Percentiles rank a stretch among this genome's conserved stretches.
These are phyloP conservation scores for Suillus brevipes DNA, from an alignment of 768 basidiomycete species.

Conservation along the genomic window DNA sequence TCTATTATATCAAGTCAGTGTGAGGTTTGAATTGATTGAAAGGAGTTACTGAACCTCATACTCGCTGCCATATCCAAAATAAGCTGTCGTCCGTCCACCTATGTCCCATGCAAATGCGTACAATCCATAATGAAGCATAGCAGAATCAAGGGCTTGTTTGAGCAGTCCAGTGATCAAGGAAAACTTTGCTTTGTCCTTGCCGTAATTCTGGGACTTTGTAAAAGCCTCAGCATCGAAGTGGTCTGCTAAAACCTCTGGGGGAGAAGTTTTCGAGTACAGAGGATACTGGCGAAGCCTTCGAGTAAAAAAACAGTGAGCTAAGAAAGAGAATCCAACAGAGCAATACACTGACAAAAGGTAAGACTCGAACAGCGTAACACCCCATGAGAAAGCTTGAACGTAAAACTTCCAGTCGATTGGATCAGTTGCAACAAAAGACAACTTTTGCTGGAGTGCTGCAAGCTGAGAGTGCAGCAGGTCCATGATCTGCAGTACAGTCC, in stretches of 20 bases:
- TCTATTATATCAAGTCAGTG: conserved; percentile 50
- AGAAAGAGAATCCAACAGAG: neutral
- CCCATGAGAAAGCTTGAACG: conserved; percentile 78
- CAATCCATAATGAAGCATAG: conserved; percentile 71
- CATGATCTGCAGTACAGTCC: conserved; percentile 37
- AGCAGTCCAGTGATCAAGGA: conserved; percentile 72
- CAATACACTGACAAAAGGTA: conserved; percentile 71
- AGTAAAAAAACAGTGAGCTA: conserved; percentile 3
- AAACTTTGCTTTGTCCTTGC: conserved; percentile 86
- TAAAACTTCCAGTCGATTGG: conserved; percentile 80
- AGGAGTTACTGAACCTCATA: conserved; percentile 56
- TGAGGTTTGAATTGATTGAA: neutral
- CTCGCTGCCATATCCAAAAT: conserved; percentile 63
- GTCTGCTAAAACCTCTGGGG: conserved; percentile 65
- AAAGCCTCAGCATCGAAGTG: conserved; percentile 75
- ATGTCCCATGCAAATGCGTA: conserved; percentile 81
- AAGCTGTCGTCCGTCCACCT: conserved; percentile 52
- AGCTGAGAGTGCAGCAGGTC: conserved; percentile 64
- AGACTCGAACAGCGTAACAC: conserved; percentile 80
- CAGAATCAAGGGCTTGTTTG: conserved; percentile 70
- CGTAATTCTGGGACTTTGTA: conserved; percentile 89
- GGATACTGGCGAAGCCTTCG: conserved; percentile 79
- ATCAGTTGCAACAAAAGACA: conserved; percentile 73
- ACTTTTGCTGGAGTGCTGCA: conserved; percentile 52
- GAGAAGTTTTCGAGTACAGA: conserved; percentile 72